Evolutionary conservation across 495 filamentous ascomycete species (phyloP).

Genomic region (Neurospora sp.): DNA sequence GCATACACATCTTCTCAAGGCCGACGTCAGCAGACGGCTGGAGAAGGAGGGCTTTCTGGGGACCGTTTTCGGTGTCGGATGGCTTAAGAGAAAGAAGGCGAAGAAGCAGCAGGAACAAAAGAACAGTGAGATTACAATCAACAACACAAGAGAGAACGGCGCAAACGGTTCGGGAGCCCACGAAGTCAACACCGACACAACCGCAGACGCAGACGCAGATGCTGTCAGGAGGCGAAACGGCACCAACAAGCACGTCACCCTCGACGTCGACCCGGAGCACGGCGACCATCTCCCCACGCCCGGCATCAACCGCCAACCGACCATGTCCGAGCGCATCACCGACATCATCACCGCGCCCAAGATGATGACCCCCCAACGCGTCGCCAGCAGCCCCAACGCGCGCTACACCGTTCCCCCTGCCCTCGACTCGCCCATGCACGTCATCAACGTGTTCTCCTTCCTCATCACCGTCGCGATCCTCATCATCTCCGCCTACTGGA

Average conservation of each 20-base stretch:
- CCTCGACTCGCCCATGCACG: slow-evolving; percentile 38
- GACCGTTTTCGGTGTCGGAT: not conserved
- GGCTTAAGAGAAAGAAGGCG: not conserved
- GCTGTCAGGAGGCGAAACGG: not conserved
- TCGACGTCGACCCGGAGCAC: not conserved
- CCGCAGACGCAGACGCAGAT: too few relatives aligned
- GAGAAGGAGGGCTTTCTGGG: slow-evolving; percentile 3
- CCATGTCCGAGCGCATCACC: slow-evolving; percentile 23
- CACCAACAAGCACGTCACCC: not conserved
- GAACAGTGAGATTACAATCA: not conserved
- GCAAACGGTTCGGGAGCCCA: not conserved
- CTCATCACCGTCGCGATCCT: slow-evolving; percentile 40
- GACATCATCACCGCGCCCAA: slow-evolving; percentile 28
- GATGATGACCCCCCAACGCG: slow-evolving; percentile 5
- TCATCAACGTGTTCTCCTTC: slow-evolving; percentile 40
- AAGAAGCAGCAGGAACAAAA: not conserved
- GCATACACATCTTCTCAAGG: slow-evolving; percentile 13
- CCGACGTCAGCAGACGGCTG: slow-evolving; percentile 12
- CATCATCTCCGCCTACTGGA: slow-evolving; percentile 15
- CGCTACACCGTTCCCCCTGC: slow-evolving; percentile 37
- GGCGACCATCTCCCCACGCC: slow-evolving; percentile 5
- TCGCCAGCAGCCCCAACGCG: slow-evolving; percentile 8
- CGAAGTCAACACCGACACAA: not conserved
- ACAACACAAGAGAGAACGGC: not conserved
- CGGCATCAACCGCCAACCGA: slow-evolving; percentile 17